Evolutionary conservation across 2,329 filamentous ascomycete species (phyloP).

Genomic region (Ceratocystis diversiconidia): DNA sequence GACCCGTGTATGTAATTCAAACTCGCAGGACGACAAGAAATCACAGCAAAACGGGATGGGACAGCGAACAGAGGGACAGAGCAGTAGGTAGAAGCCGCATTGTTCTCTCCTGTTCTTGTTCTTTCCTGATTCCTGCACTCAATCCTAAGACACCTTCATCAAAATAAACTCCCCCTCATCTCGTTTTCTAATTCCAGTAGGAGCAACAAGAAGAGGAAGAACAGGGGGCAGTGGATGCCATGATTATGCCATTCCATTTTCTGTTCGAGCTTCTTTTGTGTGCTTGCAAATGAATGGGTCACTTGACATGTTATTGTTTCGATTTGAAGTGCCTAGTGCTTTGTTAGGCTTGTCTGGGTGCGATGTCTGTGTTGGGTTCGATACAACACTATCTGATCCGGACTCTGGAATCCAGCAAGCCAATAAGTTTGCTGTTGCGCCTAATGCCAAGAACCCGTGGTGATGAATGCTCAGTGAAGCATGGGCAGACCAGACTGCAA

Average conservation of each 20-base stretch:
- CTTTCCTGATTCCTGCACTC: no score
- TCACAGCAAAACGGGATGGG: no score
- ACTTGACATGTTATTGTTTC: constrained; percentile 6
- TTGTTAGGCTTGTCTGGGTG: not conserved
- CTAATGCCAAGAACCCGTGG: not conserved
- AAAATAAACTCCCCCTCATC: no score
- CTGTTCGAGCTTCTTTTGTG: no score
- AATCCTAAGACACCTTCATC: no score
- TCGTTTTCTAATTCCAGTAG: not conserved
- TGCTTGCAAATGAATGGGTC: not conserved
- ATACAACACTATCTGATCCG: not conserved
- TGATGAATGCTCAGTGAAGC: not conserved
- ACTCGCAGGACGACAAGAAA: no score
- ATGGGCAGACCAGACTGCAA: not conserved
- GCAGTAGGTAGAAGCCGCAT: no score
- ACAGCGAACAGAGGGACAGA: no score
- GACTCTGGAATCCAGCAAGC: not conserved
- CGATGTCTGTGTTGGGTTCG: not conserved
- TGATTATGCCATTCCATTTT: not conserved
- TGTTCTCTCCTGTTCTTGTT: no score
- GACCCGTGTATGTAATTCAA: no score
- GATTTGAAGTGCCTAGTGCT: not conserved
- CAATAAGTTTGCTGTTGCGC: not conserved
- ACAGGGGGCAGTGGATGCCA: not conserved
- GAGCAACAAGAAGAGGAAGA: not conserved